Base-by-base conservation (phyloP, 768 basidiomycete species). In the Hypholoma fasciculare region DNA sequence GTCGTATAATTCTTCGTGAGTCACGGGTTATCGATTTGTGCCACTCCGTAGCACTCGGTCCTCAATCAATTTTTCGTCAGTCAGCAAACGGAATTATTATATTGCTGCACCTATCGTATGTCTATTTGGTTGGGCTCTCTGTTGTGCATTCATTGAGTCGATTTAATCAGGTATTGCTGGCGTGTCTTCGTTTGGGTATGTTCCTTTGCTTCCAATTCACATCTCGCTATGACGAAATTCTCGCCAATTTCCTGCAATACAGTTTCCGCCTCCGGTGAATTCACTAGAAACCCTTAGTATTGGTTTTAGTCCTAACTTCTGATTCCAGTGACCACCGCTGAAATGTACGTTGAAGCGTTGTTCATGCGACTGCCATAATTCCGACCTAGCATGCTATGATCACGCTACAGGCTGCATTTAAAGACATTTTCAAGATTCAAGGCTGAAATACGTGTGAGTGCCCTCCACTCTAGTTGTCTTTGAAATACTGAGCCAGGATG, bases 1-100 rank as follows among this genome's bases (percentile, higher is more conserved):
- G 73, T 43, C 64, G 78, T 8, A 76, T 80, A 23, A 75, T 71
- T 57, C 68, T 67, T 63, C 62, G 78, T 78, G 58, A 52, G 77
- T 67, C 34, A 17, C 36, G 12, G 9, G 7, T 23, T 23, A 23
- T 23, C 23, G 23, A 4, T 23, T 23, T 23, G 23, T 23, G 23
- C 23, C 23, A 23, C 23, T 23, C 23, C 23, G 23, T 23, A 23
- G 7, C 44, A 20, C 14, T 30, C 6, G 36, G 9, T n/a, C 52
- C 46, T 19, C 23, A n/a, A n/a, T 19, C 23, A 13, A n/a, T n/a
- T 43, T 27, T 27, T 39, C 11, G 37, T 14, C 49, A 79, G 76
- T 79, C 54, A 75, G 76, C 68, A 68, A 67, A 42, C 54, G 62
- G 16, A 79, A 75, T 49, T 72, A 67, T 63, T 71, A 57, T 42